Evolutionary conservation across 495 filamentous ascomycete genomes (phyloP), one percentile per base, ranked within the genome.

Genomic region (Friedmanniomyces simplex): DNA sequence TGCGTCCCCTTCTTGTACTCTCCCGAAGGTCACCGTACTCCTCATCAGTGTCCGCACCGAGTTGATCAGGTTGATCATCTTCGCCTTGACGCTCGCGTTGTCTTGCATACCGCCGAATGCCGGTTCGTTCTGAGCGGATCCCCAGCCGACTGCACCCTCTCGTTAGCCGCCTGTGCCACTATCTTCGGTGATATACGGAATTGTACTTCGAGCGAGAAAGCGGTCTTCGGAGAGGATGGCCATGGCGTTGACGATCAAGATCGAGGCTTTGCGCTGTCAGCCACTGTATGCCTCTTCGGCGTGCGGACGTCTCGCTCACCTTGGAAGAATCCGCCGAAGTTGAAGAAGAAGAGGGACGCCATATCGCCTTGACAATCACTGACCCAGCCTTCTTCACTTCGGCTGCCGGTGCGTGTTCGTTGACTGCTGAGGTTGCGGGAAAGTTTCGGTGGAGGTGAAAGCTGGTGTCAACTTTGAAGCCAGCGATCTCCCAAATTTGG

Each of bases 151-250:
- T 95, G 58, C 53, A 12, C 8, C 12, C 21, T 18, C 42, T 3
- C 26, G 49, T 52, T 24, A 52, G 32, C 22, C 46, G 13, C 20
- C 13, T 32, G 10, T 32, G 28, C 28, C 28, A 32, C 4, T 16
- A 14, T 28, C 20, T 24, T 49, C 6, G 46, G 21, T 13, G 10
- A 5, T 21, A 14, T 52, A n/a, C 26, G 49, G 7, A 7, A 26
- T 74, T 82, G 63, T 85, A 95, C 89, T 93, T 65, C 94, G 82
- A 50, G 94, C 93, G 50, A 98, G 84, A 71, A 98, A 98, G 30
- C 94, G 83, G 74, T 98, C 93, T 81, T 98, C 91, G 65, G 90
- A 96, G 50, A 97, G 84, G 72, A 98, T 84, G 51, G 90, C 88
- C 68, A 97, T 88, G 41, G 88, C 88, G 74, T 98, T 98, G 67